phyloP scores from a whole-genome alignment of 768 basidiomycete genomes.

The Leccinum broughii region DNA sequence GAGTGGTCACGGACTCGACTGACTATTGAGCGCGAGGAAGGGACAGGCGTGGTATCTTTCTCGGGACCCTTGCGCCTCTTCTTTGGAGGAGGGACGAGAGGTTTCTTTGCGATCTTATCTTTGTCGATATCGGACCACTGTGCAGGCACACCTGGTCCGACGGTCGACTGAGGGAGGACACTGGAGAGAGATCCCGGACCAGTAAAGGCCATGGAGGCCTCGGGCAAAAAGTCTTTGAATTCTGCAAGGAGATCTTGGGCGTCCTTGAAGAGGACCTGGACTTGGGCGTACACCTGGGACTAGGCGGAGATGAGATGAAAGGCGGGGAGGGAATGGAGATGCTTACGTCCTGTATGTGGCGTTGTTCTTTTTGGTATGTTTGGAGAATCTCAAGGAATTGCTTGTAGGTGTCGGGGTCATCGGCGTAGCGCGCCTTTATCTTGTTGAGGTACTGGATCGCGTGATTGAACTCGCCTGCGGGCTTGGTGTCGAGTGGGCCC shows the following conservation, averaged over 20 bases:
- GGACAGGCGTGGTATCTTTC: conserved; percentile 66
- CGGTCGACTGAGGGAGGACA: conserved; percentile 52
- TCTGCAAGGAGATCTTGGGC: conserved; percentile 77
- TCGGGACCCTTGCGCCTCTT: conserved; percentile 64
- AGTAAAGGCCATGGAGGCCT: conserved; percentile 47
- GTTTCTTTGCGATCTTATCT: conserved; percentile 46
- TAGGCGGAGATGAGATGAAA: conserved; percentile 25
- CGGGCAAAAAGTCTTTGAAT: conserved; percentile 81
- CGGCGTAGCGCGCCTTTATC: conserved; percentile 89
- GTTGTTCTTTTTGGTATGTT: conserved; percentile 83
- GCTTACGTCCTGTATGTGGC: conserved; percentile 69
- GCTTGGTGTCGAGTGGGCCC: conserved; percentile 50
- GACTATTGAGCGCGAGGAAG: conserved; percentile 48
- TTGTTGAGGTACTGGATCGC: conserved; percentile 98
- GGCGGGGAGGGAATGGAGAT: background rate
- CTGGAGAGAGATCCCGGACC: conserved; percentile 42
- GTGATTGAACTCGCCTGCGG: conserved; percentile 78
- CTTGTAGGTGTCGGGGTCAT: conserved; percentile 91
- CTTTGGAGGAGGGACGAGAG: conserved; percentile 42
- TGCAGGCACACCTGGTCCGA: conserved; percentile 34
- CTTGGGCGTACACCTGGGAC: conserved; percentile 80
- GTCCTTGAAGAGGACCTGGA: conserved; percentile 78
- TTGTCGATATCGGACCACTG: conserved; percentile 45
- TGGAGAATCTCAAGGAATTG: conserved; percentile 88
- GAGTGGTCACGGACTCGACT: conserved; percentile 43